Evolutionary conservation across 176 grass and related monocot species (phyloP).

Genomic region (Zea luxurians): DNA sequence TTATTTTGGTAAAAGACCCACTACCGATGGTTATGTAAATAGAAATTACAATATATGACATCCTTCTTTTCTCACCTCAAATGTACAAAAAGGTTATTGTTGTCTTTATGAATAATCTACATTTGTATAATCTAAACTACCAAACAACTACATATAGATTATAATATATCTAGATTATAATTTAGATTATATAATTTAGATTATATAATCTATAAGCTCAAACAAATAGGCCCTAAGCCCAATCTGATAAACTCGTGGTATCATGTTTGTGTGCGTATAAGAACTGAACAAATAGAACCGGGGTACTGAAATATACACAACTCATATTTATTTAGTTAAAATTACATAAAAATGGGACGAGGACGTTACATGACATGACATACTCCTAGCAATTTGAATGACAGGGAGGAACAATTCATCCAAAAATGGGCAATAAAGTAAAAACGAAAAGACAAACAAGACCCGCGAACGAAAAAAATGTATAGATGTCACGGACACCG

Average conservation of each 20-base stretch:
- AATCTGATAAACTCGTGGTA: background rate
- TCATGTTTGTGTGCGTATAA: background rate
- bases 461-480: background rate
- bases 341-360: constrained; percentile 40
- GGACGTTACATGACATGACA: constrained; percentile 17
- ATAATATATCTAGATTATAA: no score
- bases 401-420: background rate
- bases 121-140: no score
- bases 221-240: no score
- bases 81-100: no score
- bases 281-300: background rate
- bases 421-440: constrained; percentile 28
- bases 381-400: constrained; percentile 41
- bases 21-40: no score
- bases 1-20: no score
- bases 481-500: background rate
- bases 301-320: background rate
- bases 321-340: constrained; percentile 33
- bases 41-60: no score
- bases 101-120: no score
- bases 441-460: background rate
- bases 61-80: no score
- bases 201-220: no score
- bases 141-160: no score
- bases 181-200: no score